Percentiles rank a stretch among this genome's conserved stretches.
phyloP scores from a whole-genome alignment of 2,329 filamentous ascomycete species.

The Metarhizium sp. region DNA sequence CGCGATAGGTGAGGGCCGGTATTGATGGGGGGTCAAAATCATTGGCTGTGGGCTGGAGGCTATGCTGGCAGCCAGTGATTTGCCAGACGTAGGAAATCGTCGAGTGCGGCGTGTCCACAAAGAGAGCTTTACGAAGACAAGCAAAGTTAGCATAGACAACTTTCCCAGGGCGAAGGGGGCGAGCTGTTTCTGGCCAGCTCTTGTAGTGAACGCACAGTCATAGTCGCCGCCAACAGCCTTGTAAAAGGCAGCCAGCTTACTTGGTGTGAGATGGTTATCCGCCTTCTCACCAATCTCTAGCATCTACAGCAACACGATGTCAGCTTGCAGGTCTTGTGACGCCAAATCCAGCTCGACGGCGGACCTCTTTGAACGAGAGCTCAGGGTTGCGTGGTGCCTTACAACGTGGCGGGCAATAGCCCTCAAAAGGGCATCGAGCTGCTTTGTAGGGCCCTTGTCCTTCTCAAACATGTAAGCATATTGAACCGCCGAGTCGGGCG shows the following conservation, averaged over 20 bases:
- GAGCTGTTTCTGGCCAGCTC: neutral
- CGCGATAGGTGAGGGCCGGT: constrained; percentile 71
- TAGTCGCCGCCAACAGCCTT: constrained; percentile 65
- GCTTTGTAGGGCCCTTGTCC: constrained; percentile 57
- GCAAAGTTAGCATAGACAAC: constrained; percentile 1
- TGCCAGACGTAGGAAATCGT: constrained; percentile 90
- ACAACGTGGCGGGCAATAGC: constrained; percentile 65
- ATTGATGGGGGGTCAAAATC: constrained; percentile 68
- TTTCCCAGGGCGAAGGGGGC: neutral
- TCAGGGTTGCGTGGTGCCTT: constrained; percentile 22
- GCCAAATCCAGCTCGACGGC: neutral
- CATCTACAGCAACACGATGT: constrained; percentile 30
- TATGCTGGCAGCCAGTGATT: constrained; percentile 82
- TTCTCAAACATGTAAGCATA: constrained; percentile 62
- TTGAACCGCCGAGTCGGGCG: constrained; percentile 18
- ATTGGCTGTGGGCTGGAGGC: constrained; percentile 64
- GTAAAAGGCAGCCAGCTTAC: constrained; percentile 71
- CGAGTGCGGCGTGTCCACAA: constrained; percentile 61
- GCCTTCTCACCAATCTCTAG: constrained; percentile 48
- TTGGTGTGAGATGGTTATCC: constrained; percentile 46
- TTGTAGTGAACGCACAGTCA: constrained; percentile 41
- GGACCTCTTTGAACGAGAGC: neutral
- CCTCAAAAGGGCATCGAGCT: constrained; percentile 58
- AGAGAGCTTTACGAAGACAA: constrained; percentile 45
- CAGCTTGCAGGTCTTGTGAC: constrained; percentile 6